Evolutionary conservation across 1,284 basidiomycete genomes (phyloP), one percentile per base, ranked within the genome.

Genomic region (Pholiota adiposa): DNA sequence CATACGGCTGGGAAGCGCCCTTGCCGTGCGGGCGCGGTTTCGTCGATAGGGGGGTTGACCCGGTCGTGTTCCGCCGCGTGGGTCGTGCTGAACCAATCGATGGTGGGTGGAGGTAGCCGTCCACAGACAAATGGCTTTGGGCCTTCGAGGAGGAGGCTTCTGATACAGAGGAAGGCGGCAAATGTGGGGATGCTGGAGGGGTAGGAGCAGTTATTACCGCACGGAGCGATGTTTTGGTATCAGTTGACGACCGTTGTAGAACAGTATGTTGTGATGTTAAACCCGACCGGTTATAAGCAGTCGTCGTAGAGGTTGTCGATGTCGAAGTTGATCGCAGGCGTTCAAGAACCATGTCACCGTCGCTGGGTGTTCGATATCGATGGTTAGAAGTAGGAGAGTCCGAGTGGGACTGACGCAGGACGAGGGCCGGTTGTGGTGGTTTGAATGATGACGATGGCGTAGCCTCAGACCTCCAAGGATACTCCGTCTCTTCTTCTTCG

Each of bases 91-190:
- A 21, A 36, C 61, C 51, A 9, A 63, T 53, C 65, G 12, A 72
- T 50, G 83, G 81, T 2, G 85, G 82, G 44, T 83, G 84, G 2
- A 86, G 79, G 69, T 80, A 79, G 8, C 80, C 79, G 57, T 85
- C 83, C 6, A 77, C 71, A n/a, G 79, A 77, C n/a, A 74, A 60
- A 54, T 77, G 73, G 69, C 48, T 53, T 61, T 56, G 4, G 21
- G 63, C 54, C 18, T 59, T 67, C 12, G 69, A 58, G n/a, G 67
- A 58, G 1, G 59, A 67, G 19, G 62, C 54, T 34, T 58, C 55
- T 7, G 62, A 49, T 21, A 51, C 36, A n/a, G 41, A 38, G 16
- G 71, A 65, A 34, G 61, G 55, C 9, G 33, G 21, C 29, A 58
- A 52, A 16, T 46, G 49, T 18, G 65, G 43, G 48, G 61, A 46